These are phyloP conservation scores for Sclerotinia trifoliorum DNA, from an alignment of 2,329 filamentous ascomycete genomes.

Conservation along the genomic window DNA sequence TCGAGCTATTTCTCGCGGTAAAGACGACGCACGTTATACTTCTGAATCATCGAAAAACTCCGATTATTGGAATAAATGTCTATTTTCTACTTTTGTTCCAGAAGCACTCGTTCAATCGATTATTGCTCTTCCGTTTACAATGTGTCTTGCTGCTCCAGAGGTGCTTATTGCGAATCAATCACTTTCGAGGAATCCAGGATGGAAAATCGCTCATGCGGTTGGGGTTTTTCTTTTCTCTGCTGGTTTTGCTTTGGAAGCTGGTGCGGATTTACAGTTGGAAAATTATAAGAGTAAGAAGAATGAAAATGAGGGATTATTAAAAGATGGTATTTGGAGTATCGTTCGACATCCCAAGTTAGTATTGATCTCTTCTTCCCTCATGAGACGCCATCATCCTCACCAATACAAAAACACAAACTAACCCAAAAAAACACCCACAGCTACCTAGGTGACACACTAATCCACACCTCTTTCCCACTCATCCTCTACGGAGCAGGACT, in stretches of 20 bases:
- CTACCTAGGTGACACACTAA: constrained; percentile 26
- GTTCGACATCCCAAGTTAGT: constrained; percentile 28
- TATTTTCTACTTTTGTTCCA: constrained; percentile 22
- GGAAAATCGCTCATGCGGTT: constrained; percentile 19
- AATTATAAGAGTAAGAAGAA: constrained; percentile 14
- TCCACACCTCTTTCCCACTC: constrained; percentile 25
- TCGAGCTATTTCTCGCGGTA: constrained; percentile 15
- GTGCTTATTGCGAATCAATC: constrained; percentile 9
- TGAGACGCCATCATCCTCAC: too few species aligned
- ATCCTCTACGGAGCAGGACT: constrained; percentile 25
- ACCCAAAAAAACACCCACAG: too few species aligned
- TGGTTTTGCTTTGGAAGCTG: constrained; percentile 24
- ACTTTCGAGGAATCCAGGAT: constrained; percentile 17
- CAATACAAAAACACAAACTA: neutral
- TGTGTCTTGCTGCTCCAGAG: constrained; percentile 17
- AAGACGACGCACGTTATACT: constrained; percentile 26
- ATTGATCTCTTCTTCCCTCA: neutral
- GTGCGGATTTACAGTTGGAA: constrained; percentile 25
- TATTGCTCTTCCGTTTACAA: constrained; percentile 24
- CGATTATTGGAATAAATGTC: constrained; percentile 23
- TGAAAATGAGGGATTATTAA: constrained; percentile 2
- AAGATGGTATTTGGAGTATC: constrained; percentile 26
- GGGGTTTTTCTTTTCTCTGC: constrained; percentile 23
- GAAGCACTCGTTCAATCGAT: constrained; percentile 25
- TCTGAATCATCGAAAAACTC: neutral